Evolutionary conservation across 2,329 filamentous ascomycete species (phyloP), one percentile per base, ranked within the genome.

Genomic region (Sporothrix globosa): DNA sequence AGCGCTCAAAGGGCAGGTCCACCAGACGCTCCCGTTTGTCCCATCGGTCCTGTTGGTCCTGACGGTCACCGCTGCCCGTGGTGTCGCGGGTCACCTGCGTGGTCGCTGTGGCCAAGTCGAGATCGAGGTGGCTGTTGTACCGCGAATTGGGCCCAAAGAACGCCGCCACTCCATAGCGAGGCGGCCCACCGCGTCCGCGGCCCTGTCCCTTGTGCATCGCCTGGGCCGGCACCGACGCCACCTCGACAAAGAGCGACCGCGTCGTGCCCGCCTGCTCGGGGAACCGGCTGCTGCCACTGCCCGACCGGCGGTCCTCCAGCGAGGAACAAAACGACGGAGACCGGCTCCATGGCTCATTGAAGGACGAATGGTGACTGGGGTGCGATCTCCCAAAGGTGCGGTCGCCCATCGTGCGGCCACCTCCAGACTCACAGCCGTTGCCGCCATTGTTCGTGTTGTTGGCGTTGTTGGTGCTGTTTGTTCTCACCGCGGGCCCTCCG

Each of bases 211-310:
- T 58, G n/a, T 44, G 21, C 11, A 0, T 5, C 4, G 13, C 48
- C 9, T 4, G 3, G 5, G 34, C 46, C 27, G 7, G 2, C 3
- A 58, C 27, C 5, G 60, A 53, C 21, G 70, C 70, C 21, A 69
- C 46, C 44, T 72, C 34, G 2, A 72, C 63, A 68, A 72, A 69
- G n/a, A 72, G 54, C n/a, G 68, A 50, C 7, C 70, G 70, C 21
- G 70, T 72, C 19, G 70, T 72, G 39, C 70, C 70, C 13, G 70
- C 14, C 70, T 72, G 52, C 34, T 69, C 61, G 19, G 66, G 50
- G 17, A 60, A 71, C 30, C 24, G 53, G 9, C 11, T n/a, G 9
- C 11, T n/a, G 34, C 34, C 34, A 4, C 41, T 39, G 53, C 24
- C 21, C 4, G 19, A 21, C 39, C 50, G 34, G 11, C 34, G 19